phyloP scores from a whole-genome alignment of 352 stramenopile genomes.

The Phytophthora hibernalis region DNA sequence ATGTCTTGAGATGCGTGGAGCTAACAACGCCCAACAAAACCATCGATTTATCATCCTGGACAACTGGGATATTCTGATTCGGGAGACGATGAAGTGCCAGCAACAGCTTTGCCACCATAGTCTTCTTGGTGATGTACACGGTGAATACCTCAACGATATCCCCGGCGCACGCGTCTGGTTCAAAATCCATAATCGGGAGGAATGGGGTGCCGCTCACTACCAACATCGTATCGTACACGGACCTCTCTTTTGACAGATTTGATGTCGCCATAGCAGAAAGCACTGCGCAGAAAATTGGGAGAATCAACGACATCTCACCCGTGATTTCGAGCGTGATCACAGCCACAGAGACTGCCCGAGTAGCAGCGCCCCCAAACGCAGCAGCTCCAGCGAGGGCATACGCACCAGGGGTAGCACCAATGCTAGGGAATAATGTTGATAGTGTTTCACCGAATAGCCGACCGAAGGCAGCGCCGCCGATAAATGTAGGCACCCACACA shows the following conservation, averaged over 20 bases:
- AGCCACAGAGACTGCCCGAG: slow-evolving; percentile 71
- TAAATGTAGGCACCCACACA: slow-evolving; percentile 81
- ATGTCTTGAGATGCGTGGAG: slow-evolving; percentile 53
- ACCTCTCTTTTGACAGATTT: slow-evolving; percentile 60
- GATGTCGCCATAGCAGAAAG: slow-evolving; percentile 61
- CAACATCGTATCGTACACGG: slow-evolving; percentile 78
- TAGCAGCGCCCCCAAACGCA: slow-evolving; percentile 64
- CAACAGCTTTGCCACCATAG: slow-evolving; percentile 59
- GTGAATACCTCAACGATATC: slow-evolving; percentile 70
- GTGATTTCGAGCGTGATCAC: slow-evolving; percentile 88
- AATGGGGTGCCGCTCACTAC: slow-evolving; percentile 71
- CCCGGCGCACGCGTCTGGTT: slow-evolving; percentile 46
- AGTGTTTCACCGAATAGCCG: slow-evolving; percentile 74
- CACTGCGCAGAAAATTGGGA: slow-evolving; percentile 74
- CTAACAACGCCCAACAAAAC: slow-evolving; percentile 62
- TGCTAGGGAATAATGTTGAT: slow-evolving; percentile 22
- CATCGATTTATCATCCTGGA: slow-evolving; percentile 66
- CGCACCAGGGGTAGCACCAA: slow-evolving; percentile 41
- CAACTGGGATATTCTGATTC: slow-evolving; percentile 65
- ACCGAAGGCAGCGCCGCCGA: slow-evolving; percentile 74
- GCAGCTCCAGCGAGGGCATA: slow-evolving; percentile 79
- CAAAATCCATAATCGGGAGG: slow-evolving; percentile 73
- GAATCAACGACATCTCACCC: slow-evolving; percentile 69
- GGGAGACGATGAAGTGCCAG: slow-evolving; percentile 64
- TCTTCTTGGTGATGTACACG: slow-evolving; percentile 69